Base-by-base conservation (phyloP, 2,329 filamentous ascomycete species). In the Colletotrichum coccodes region DNA sequence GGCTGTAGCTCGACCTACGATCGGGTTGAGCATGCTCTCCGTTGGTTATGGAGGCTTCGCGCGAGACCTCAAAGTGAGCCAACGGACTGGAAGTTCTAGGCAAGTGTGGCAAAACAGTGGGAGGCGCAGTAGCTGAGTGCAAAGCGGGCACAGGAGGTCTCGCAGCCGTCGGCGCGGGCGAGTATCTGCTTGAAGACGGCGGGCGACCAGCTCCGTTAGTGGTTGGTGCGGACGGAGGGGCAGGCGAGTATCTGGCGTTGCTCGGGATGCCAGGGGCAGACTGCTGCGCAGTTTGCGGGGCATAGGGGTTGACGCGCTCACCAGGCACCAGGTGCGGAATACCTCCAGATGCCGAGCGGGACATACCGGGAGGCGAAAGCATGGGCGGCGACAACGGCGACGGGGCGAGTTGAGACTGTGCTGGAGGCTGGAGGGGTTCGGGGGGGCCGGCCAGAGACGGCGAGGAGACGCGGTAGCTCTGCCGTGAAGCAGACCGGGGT, bases 61-160 rank as follows among this genome's bases (percentile, higher is more conserved):
- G 76, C 8, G 79, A 68, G 12, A 84, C 82, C 75, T 91, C 89
- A 67, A 90, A 91, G 72, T 91, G 88, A 6, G 89, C 89, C 67
- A 91, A 77, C 0, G 90, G 90, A 71, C 90, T 92, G 2, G 89
- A 91, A 2, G 90, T 91, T 71, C 90, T 83, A 9, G 90, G 89
- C 70, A 89, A 85, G 73, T 91, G 88, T 53, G 88, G 81, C 46
- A 90, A 79, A 42, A 83, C 77, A 16, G 86, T 78, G 1, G 80
- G 76, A 23, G 77, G 79, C 7, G 80, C 73, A 30, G 76, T 72
- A 32, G 75, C 73, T 16, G 80, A 61, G 69, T 78, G 77, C 21
- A 81, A 82, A 21, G 86, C 85, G 52, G 77, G 81, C n/a, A 79
- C 77, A 23, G 77, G 70, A 2, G 81, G 78, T 14, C 85, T 82